Evolutionary conservation across 208 protist genomes (phyloP), one percentile per base, ranked within the genome.

Genomic region (Crithidia mellificae): DNA sequence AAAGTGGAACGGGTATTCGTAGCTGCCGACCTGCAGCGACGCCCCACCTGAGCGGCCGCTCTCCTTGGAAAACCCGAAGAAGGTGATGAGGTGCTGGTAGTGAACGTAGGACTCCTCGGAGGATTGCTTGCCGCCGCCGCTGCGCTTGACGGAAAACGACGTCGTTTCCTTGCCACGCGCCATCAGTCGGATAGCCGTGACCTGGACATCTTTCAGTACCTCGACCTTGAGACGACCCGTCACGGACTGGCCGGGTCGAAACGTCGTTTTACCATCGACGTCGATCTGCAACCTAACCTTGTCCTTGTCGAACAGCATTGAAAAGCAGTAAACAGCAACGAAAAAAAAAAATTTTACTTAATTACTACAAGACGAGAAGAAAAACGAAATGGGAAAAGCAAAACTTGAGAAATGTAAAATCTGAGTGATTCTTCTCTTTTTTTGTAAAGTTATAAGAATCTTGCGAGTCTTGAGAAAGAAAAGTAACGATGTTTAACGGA

Each of bases 1-100:
- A n/a, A 80, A 63, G 34, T 70, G 34, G 11, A 84, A 81, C 11
- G 74, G 79, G 52, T 78, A 85, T 62, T 74, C 59, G 69, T 85
- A 85, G 41, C 27, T 61, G 24, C 74, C 78, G 0, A n/a, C 38
- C 36, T 39, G 47, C 32, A 87, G 71, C 62, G 63, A 66, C 3
- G 77, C 78, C 1, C 77, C 77, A 27, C 74, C 77, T 11, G 63
- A 64, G 53, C 71, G 64, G 7, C 78, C 74, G 53, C 74, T 73
- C 53, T 69, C 61, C 56, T 72, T 73, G 8, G 77, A 79, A 55
- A 76, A 79, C 0, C 77, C 78, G 53, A 83, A 87, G 51, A 80
- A 70, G 41, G 77, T 83, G 68, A 77, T 68, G 64, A 80, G 54
- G 38, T 80, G 64, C 25, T 80, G 20, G 41, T 74, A 77, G 68